phyloP scores from a whole-genome alignment of 2,329 filamentous ascomycete species.

The Ceratocystis alfenasii region DNA sequence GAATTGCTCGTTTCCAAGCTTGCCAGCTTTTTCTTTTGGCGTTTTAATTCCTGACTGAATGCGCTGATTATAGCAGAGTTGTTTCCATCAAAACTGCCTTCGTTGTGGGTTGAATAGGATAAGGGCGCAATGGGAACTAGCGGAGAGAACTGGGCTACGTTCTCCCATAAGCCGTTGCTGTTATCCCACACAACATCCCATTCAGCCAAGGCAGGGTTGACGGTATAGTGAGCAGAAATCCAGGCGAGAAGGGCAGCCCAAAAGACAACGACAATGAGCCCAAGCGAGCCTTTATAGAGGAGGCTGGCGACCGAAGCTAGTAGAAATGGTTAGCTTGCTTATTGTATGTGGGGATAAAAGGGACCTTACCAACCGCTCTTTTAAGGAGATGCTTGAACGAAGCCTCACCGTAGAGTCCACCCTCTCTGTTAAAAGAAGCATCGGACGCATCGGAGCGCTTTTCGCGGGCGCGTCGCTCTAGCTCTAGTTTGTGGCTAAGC shows the following conservation, averaged over 20 bases:
- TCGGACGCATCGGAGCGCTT: slow-evolving; percentile 2
- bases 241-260: slow-evolving; percentile 10
- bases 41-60: slow-evolving; percentile 29
- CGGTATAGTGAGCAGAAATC: slow-evolving; percentile 15
- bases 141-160: slow-evolving; percentile 27
- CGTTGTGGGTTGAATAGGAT: neutral
- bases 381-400: slow-evolving; percentile 13
- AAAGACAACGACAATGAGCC: slow-evolving; percentile 12
- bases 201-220: slow-evolving; percentile 17
- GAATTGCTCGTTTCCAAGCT: slow-evolving; percentile 14
- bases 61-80: slow-evolving; percentile 28
- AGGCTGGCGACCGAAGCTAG: slow-evolving; percentile 5
- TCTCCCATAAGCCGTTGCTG: slow-evolving; percentile 24
- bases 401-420: slow-evolving; percentile 13
- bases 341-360: neutral
- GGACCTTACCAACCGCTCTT: slow-evolving; percentile 15
- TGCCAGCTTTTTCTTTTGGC: slow-evolving; percentile 16
- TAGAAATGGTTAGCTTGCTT: neutral
- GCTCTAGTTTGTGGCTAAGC: neutral
- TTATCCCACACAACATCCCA: slow-evolving; percentile 25
- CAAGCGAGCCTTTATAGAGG: slow-evolving; percentile 9
- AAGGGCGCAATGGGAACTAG: slow-evolving; percentile 16
- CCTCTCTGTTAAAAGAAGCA: slow-evolving; percentile 12
- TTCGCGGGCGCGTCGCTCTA: neutral
- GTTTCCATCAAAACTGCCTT: slow-evolving; percentile 26